Base-by-base conservation (phyloP, 495 filamentous ascomycete species). In the Lophiostoma macrostomum region DNA sequence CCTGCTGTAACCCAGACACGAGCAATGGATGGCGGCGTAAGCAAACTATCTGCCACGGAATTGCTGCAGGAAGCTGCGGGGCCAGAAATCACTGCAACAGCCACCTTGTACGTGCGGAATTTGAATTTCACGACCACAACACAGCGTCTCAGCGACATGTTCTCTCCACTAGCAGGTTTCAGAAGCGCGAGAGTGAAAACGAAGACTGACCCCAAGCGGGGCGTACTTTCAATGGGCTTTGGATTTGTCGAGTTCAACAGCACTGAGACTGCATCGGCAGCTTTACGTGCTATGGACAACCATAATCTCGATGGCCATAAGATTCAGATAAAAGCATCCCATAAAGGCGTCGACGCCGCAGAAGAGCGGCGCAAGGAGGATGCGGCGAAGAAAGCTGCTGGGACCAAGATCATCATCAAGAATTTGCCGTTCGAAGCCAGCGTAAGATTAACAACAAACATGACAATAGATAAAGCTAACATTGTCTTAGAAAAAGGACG, bases 371-470 rank as follows among this genome's bases (percentile, higher is more conserved):
- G 84, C 65, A 83, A 83, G 54, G 84, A 89, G 50, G 90, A 95
- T 60, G 80, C 78, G 16, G 82, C 82, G 49, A 93, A 89, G 75
- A 90, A 87, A 67, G 66, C 79, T 13, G 80, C 83, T 3, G 79
- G 77, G 20, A 96, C 90, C 27, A 96, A 97, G 75, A 83, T 99
- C 62, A 86, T 97, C 69, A 88, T 98, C 75, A 97, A 97, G 76
- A 99, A 99, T 74, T 71, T 99, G 65, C 93, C 93, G 7, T 99
- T 99, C 74, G 87, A 97, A 71, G 85, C 86, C 8, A 86, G 81
- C 34, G 54, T 58, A 51, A 51, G 54, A 38, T 43, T n/a, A n/a
- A n/a, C n/a, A n/a, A n/a, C n/a, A n/a, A n/a, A n/a, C n/a, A n/a
- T n/a, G n/a, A n/a, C n/a, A n/a, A n/a, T n/a, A n/a, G n/a, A n/a